A percentile compares a stretch with the other conserved stretches of the same genome.
phyloP scores from a whole-genome alignment of 257 asterid species.

The Solanum gandarillasii region DNA sequence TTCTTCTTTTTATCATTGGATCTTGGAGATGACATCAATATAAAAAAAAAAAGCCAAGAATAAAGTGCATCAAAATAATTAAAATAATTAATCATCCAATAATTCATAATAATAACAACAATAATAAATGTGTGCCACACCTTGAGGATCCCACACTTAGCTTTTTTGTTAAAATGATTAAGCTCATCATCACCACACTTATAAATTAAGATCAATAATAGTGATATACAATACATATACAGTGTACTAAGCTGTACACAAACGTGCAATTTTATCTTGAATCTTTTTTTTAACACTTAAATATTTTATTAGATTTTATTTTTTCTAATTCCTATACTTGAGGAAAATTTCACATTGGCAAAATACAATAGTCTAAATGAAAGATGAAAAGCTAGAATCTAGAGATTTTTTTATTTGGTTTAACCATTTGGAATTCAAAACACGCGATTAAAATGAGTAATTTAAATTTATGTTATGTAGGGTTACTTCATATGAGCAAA shows the following conservation, averaged over 20 bases:
- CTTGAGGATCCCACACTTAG: background rate
- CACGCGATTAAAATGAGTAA: no score
- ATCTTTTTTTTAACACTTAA: background rate
- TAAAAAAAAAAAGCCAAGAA: background rate
- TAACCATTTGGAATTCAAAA: background rate
- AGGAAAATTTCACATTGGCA: background rate
- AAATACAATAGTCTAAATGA: background rate
- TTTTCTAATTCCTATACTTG: background rate
- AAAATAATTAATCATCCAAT: background rate
- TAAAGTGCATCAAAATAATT: background rate
- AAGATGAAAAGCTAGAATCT: background rate
- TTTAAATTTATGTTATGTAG: no score
- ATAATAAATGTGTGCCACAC: background rate
- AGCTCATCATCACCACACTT: background rate
- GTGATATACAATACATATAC: background rate
- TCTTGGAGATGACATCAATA: background rate
- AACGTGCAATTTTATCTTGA: background rate
- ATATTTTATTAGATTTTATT: background rate
- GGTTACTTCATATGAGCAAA: background rate
- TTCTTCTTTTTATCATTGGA: background rate
- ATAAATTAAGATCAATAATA: background rate
- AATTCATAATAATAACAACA: background rate
- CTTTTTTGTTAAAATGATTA: background rate
- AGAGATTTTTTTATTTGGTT: no score
- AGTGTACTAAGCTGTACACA: background rate